phyloP scores from a whole-genome alignment of 306 rosid species.

The Pueraria montana region DNA sequence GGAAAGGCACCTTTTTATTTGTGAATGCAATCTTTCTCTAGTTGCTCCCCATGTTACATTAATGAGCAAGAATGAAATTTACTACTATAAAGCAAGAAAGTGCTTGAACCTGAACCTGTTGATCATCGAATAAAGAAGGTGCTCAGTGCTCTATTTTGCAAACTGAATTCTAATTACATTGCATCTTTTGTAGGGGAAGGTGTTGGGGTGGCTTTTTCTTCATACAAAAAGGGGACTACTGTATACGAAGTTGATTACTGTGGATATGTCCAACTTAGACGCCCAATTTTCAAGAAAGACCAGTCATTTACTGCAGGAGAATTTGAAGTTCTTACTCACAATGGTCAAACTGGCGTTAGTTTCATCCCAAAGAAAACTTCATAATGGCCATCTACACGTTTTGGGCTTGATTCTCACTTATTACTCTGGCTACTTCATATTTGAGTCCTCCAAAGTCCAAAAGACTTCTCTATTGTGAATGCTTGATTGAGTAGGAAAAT shows the following conservation, averaged over 20 bases:
- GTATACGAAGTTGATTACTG: slow-evolving; percentile 78
- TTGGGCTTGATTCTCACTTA: background rate
- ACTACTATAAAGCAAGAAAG: background rate
- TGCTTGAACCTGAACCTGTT: background rate
- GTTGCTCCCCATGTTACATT: slow-evolving; percentile 9
- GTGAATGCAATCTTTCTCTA: background rate
- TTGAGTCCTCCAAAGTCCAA: slow-evolving; percentile 20
- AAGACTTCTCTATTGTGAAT: slow-evolving; percentile 15
- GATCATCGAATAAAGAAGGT: background rate
- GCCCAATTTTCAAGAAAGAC: slow-evolving; percentile 63
- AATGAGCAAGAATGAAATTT: slow-evolving; percentile 4
- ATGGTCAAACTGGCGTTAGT: slow-evolving; percentile 59
- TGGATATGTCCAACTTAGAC: slow-evolving; percentile 70
- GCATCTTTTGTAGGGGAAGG: slow-evolving; percentile 74
- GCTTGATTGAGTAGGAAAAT: slow-evolving; percentile 23
- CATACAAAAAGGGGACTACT: slow-evolving; percentile 56
- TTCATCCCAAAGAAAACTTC: slow-evolving; percentile 30
- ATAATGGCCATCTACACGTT: background rate
- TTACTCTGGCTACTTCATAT: slow-evolving; percentile 11
- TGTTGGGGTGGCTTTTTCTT: slow-evolving; percentile 73
- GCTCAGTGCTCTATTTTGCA: background rate
- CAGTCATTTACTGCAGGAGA: slow-evolving; percentile 62
- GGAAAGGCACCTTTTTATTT: slow-evolving; percentile 8
- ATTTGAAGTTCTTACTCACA: slow-evolving; percentile 56
- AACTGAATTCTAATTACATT: slow-evolving; percentile 31